Evolutionary conservation across 257 asterid genomes (phyloP).

Genomic region (Echites panduratus): DNA sequence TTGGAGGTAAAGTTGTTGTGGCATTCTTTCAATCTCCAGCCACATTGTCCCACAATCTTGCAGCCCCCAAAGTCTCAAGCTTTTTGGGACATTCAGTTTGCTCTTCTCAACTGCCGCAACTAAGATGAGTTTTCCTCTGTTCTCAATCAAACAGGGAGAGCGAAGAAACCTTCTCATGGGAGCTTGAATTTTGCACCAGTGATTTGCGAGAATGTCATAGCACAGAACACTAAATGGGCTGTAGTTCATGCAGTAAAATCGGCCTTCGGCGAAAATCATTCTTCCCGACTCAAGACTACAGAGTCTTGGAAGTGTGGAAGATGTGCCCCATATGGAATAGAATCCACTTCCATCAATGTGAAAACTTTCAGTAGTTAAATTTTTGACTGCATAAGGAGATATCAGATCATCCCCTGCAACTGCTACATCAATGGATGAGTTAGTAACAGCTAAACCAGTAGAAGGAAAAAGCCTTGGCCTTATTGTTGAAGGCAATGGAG

Average conservation of each 20-base stretch:
- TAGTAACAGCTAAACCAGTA: conserved; percentile 50
- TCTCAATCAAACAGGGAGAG: conserved; percentile 68
- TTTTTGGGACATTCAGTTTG: conserved; percentile 83
- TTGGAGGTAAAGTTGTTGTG: conserved; percentile 70
- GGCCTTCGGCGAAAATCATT: conserved; percentile 57
- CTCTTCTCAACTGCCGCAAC: conserved; percentile 93
- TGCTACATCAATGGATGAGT: conserved; percentile 59
- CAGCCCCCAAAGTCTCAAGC: conserved; percentile 71
- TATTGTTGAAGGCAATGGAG: conserved; percentile 66
- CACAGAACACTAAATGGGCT: conserved; percentile 78
- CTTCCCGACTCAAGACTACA: conserved; percentile 88
- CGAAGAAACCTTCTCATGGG: conserved; percentile 91
- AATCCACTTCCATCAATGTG: conserved; percentile 81
- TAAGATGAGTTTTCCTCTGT: conserved; percentile 45
- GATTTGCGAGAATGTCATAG: conserved; percentile 40
- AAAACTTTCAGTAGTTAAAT: conserved; percentile 73
- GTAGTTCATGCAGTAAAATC: conserved; percentile 93
- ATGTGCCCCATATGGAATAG: conserved; percentile 94
- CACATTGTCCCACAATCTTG: conserved; percentile 62
- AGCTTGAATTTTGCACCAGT: conserved; percentile 83
- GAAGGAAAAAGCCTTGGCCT: conserved; percentile 84
- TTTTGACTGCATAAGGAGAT: conserved; percentile 91
- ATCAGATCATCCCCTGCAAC: conserved; percentile 89
- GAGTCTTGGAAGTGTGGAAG: conserved; percentile 73
- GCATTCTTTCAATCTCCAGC: conserved; percentile 95